Percentiles rank a stretch among this genome's conserved stretches.
Conservation (phyloP, 495 filamentous ascomycete species). For the Trichoderma reesei region DNA sequence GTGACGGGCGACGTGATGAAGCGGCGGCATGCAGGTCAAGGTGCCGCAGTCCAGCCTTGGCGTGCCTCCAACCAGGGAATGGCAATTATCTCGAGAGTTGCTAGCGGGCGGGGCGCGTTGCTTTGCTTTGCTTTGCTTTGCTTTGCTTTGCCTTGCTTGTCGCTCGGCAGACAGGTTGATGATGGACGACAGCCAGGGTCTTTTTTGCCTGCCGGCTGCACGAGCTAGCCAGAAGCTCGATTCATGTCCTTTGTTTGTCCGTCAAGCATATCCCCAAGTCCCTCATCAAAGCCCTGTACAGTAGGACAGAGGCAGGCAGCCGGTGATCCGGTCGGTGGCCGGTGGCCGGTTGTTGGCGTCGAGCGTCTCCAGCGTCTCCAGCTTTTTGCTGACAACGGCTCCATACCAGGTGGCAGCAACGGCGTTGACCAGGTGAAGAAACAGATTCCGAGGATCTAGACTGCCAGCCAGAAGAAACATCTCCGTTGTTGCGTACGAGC, state of each 20-base stretch:
- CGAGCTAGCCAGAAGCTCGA: background rate
- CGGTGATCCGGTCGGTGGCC: background rate
- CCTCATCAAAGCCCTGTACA: no score
- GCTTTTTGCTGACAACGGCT: background rate
- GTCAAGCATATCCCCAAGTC: no score
- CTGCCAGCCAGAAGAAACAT: no score
- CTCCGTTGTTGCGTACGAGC: no score
- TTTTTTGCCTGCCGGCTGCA: background rate
- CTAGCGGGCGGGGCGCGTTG: background rate
- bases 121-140: no score
- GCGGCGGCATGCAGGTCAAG: background rate
- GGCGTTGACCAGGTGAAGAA: no score
- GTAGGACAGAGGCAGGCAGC: background rate
- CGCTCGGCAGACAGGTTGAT: slow-evolving; percentile 2
- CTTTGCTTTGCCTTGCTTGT: background rate
- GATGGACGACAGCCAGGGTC: background rate
- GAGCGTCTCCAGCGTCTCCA: no score
- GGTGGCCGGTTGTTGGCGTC: no score
- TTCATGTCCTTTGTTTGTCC: background rate
- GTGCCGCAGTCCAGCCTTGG: background rate
- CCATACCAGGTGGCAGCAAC: no score
- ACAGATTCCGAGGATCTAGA: no score
- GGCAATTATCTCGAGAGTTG: background rate
- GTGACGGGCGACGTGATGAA: slow-evolving; percentile 4
- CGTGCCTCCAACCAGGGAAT: background rate